Evolutionary conservation across 768 basidiomycete species (phyloP), one percentile per base, ranked within the genome.

Genomic region (Termitomyces eurrhizus): DNA sequence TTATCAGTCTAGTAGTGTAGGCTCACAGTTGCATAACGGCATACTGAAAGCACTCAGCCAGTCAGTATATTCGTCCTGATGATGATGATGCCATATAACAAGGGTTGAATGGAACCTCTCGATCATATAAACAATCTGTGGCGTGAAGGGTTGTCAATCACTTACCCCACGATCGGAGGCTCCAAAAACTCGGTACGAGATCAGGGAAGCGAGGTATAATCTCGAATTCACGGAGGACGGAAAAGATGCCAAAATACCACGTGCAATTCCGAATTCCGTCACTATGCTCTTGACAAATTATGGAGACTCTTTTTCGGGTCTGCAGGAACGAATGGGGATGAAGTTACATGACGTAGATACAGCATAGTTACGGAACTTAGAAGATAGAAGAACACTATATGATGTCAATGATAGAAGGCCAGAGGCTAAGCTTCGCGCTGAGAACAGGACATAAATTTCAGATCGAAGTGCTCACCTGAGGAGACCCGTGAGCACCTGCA

Each of bases 331-430:
- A 51, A 58, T 51, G 53, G 41, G 32, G 52, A 37, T 56, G 54
- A 41, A 50, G 21, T 41, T 44, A 21, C 26, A 18, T 44, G 59
- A 53, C 16, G 51, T 37, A 58, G 50, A 65, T 41, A 56, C 39
- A 48, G 37, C 42, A 58, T n/a, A 33, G 32, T 41, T 41, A 51
- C 29, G 24, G 36, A 52, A 52, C 52, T 16, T 26, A 52, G 42
- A 52, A 51, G 46, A 33, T 24, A 46, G 42, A 48, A 51, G 46
- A 26, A 12, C 13, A 37, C 62, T 63, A 78, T 41, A 80, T 77
- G 45, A 80, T 75, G 62, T 79, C 77, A 45, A 80, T 78, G 57
- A 78, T 75, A 18, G 77, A 77, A 11, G 78, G 76, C 78, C 78
- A 80, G 14, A 79, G 65, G 61, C 78, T 80, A 32, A 32, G 37